Base-by-base conservation (phyloP, 2,329 filamentous ascomycete species). In the Domatiomyces catenatus region DNA sequence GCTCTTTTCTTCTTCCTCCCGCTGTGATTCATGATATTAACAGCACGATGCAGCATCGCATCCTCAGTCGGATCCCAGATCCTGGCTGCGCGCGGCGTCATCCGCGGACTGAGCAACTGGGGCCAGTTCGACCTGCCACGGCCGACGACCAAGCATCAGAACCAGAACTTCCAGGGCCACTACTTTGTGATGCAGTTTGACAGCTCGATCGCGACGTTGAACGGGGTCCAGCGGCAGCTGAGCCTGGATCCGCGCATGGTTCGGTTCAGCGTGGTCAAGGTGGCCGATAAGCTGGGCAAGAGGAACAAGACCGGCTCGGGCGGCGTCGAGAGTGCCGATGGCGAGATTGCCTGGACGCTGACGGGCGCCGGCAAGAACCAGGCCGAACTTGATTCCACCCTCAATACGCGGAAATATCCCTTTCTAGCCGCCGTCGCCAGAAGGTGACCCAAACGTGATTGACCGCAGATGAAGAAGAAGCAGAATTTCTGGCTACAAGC, bases 171-270 rank as follows among this genome's bases (percentile, higher is more conserved):
- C 57, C 77, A 81, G 59, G 92, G 92, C 50, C 89, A 96, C 73
- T 94, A 98, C 76, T 98, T 98, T 69, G 84, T 94, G 63, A 86
- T 98, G 84, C 86, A 92, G 61, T 98, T 94, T 74, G 92, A 98
- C 67, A 72, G 83, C 51, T 84, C 81, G 53, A 78, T 81, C 6
- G 67, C 73, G 48, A 82, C 85, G 6, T 90, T 96, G 69, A 72
- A 84, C 58, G 74, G 80, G 44, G 77, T 98, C 42, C 77, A 83
- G 54, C 76, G 75, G 54, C 90, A 85, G 17, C 75, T 98, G 58
- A 77, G 79, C 48, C 74, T 94, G 59, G 92, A 98, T 70, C 90
- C 92, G 42, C 76, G 92, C 51, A 85, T 96, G 79, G 84, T 98
- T 56, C 80, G 88, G 52, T 83, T 89, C 61, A 82, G 81, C 22